Base-by-base conservation (phyloP, 2,329 filamentous ascomycete species). In the Fusarium compactum region DNA sequence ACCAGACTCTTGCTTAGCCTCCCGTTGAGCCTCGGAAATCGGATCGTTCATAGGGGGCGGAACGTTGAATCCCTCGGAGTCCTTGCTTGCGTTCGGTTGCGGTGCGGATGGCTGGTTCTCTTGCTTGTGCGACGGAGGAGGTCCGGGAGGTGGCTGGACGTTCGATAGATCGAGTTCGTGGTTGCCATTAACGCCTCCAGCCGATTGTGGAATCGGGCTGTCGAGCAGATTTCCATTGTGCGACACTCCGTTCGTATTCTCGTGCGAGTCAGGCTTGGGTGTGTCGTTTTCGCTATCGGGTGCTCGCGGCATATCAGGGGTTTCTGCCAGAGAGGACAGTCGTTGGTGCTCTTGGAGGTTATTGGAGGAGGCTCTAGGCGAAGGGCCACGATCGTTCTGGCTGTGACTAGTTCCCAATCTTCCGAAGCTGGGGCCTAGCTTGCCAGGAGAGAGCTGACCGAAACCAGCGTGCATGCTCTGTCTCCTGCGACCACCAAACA, bases 41-140 rank as follows among this genome's bases (percentile, higher is more conserved):
- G 89, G 85, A 77, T 91, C 84, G 71, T 90, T 85, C 73, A 85
- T 84, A 3, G 87, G 83, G 0, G 89, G 85, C 0, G 91, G 92
- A n/a, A 95, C 87, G 6, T 87, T 91, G 76, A 90, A 96, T 9
- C 93, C 93, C 70, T 97, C 93, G 0, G 88, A 82, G 76, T 96
- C 93, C 76, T 89, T 92, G 22, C 82, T 80, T 58, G 85, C 46
- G 44, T 47, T 45, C 15, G 52, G 29, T n/a, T 29, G 77, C 59
- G 82, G 77, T 1, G 71, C 68, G 11, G 78, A 59, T 18, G 80
- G 77, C 24, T 80, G 78, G 54, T 78, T 78, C 58, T 79, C 79
- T 47, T 85, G 84, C 18, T 53, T 63, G 58, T 74, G 71, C 5
- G 82, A 81, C 4, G 85, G 83, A 3, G 87, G 85, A 24, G 86